Evolutionary conservation across 306 rosid genomes (phyloP).

Genomic region (Medicago ruthenica): DNA sequence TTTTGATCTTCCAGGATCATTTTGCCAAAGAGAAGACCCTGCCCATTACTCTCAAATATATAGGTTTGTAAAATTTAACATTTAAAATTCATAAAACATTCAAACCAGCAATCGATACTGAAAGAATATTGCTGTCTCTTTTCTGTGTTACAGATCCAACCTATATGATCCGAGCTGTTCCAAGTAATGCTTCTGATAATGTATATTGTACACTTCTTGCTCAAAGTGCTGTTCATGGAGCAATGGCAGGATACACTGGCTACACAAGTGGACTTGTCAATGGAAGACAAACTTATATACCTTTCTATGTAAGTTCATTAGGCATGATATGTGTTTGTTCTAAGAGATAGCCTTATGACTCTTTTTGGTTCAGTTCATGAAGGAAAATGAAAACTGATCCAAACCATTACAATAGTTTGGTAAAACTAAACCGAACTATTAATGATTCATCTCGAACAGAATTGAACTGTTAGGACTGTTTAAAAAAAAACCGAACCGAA

Average conservation of each 20-base stretch:
- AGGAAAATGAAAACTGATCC: background rate
- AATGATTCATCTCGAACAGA: background rate
- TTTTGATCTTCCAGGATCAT: conserved; percentile 69
- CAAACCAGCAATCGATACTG: background rate
- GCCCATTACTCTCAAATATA: conserved; percentile 82
- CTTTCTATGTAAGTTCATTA: conserved; percentile 73
- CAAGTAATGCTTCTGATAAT: conserved; percentile 90
- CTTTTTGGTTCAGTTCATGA: background rate
- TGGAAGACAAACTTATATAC: conserved; percentile 91
- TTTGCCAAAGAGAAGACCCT: conserved; percentile 57
- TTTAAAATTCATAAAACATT: background rate
- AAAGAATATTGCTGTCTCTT: conserved; percentile 5
- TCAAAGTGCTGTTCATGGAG: conserved; percentile 96
- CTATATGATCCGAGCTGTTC: conserved; percentile 93
- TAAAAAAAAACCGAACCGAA: background rate
- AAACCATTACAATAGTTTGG: no score
- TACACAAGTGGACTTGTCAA: conserved; percentile 79
- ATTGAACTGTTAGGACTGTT: background rate
- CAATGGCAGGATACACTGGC: conserved; percentile 98
- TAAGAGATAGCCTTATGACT: background rate
- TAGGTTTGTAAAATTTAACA: conserved; percentile 69
- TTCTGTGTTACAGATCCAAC: conserved; percentile 78
- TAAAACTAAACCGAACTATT: background rate
- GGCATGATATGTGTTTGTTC: conserved; percentile 2
- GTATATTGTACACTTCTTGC: conserved; percentile 94